phyloP scores from a whole-genome alignment of 352 stramenopile species.

The Pythium vanterpoolii region DNA sequence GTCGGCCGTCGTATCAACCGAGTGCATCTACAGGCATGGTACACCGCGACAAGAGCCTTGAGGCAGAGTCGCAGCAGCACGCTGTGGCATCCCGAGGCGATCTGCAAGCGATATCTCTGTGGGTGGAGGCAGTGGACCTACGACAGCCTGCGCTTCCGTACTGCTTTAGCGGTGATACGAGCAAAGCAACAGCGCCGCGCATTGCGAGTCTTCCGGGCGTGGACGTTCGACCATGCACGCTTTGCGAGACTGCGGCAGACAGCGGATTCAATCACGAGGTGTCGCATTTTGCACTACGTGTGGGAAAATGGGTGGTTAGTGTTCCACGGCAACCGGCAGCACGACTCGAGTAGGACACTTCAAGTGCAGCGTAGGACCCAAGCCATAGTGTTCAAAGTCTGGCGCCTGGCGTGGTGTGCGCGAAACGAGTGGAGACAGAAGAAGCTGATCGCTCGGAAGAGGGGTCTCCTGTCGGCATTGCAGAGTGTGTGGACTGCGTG shows the following conservation, averaged over 20 bases:
- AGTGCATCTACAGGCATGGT: constrained; percentile 9
- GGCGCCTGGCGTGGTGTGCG: constrained; percentile 4
- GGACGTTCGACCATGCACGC: not conserved
- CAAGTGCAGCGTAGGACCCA: not conserved
- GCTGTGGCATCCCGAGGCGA: constrained; percentile 18
- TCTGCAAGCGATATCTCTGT: constrained; percentile 5
- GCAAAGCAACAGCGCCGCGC: not conserved
- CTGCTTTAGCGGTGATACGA: not conserved
- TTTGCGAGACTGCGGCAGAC: not conserved
- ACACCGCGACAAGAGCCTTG: not conserved
- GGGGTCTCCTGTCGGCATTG: not conserved
- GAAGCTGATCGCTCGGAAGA: not conserved
- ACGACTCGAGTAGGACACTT: not conserved
- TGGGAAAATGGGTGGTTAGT: constrained; percentile 11
- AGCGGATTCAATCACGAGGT: constrained; percentile 10
- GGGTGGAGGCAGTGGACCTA: constrained; percentile 13
- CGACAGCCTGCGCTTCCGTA: constrained; percentile 5
- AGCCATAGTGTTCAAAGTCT: not conserved
- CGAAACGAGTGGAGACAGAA: constrained; percentile 10
- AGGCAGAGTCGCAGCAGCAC: constrained; percentile 8
- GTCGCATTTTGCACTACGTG: constrained; percentile 9
- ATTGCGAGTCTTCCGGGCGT: constrained; percentile 9
- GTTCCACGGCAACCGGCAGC: constrained; percentile 8
- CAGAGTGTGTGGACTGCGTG: constrained; percentile 6
- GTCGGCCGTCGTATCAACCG: not conserved